Conservation (phyloP, 129 eudicot species). For the Gnaphalium uliginosum region DNA sequence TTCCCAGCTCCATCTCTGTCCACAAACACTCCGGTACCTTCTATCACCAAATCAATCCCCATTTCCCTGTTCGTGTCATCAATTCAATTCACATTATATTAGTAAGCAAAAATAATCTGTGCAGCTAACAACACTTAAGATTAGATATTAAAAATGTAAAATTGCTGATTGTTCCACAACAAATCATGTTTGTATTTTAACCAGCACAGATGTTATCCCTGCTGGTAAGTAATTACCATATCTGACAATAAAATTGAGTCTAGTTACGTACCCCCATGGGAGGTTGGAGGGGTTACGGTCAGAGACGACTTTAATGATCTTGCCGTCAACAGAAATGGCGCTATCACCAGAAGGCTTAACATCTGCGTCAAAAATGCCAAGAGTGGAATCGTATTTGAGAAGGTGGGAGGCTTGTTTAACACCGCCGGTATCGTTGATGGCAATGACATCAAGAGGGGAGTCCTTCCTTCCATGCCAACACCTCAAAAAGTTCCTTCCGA, state of each 20-base stretch:
- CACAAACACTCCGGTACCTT: constrained; percentile 94
- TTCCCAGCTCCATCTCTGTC: constrained; percentile 99
- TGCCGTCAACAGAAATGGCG: constrained; percentile 87
- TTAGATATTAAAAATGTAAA: too few species aligned
- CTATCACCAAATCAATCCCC: constrained; percentile 85
- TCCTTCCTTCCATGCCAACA: constrained; percentile 98
- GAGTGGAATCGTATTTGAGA: constrained; percentile 95
- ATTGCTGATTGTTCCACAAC: too few species aligned
- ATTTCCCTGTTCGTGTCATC: constrained; percentile 49
- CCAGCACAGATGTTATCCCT: neutral
- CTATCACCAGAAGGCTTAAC: constrained; percentile 74
- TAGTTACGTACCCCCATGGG: constrained; percentile 62
- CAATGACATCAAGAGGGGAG: constrained; percentile 86
- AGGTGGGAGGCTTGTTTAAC: constrained; percentile 98
- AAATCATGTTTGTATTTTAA: too few species aligned
- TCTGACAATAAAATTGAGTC: neutral
- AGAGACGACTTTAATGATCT: constrained; percentile 85
- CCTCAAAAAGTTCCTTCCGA: constrained; percentile 97
- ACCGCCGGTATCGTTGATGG: constrained; percentile 96
- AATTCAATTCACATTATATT: neutral
- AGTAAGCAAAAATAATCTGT: neutral
- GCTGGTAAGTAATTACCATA: neutral
- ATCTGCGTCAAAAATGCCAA: constrained; percentile 91
- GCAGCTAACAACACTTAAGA: neutral
- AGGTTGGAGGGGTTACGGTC: constrained; percentile 77